phyloP scores from a whole-genome alignment of 2,329 filamentous ascomycete genomes.

The Alternaria triticimaculans region DNA sequence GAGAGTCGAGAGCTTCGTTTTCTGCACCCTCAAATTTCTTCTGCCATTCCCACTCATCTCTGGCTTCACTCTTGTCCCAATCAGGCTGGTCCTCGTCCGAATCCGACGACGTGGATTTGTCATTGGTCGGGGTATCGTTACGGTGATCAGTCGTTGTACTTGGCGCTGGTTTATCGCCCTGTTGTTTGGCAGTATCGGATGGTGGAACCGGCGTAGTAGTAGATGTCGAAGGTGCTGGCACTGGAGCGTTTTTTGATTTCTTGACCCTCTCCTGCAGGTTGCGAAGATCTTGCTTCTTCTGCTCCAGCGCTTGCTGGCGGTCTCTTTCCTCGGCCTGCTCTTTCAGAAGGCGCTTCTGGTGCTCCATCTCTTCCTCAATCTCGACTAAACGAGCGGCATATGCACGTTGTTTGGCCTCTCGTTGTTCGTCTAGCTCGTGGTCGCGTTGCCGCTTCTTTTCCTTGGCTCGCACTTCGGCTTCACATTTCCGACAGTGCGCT shows the following conservation, averaged over 20 bases:
- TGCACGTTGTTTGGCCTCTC: constrained; percentile 53
- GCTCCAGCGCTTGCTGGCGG: constrained; percentile 53
- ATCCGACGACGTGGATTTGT: neutral
- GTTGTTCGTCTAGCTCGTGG: constrained; percentile 59
- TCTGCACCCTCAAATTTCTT: constrained; percentile 61
- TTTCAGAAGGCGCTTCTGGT: constrained; percentile 53
- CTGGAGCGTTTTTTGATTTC: constrained; percentile 1
- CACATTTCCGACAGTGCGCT: constrained; percentile 59
- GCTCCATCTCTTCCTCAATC: constrained; percentile 63
- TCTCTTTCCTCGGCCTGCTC: constrained; percentile 56
- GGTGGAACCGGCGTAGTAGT: neutral
- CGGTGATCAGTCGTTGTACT: neutral
- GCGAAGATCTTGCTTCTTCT: constrained; percentile 57
- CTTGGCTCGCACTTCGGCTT: constrained; percentile 55
- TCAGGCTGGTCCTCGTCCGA: neutral
- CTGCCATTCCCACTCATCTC: constrained; percentile 66
- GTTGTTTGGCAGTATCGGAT: neutral
- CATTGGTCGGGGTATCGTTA: neutral
- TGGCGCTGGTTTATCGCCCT: neutral
- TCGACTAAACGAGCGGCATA: constrained; percentile 57
- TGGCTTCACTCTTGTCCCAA: constrained; percentile 35
- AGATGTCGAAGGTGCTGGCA: neutral
- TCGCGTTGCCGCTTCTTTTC: constrained; percentile 56
- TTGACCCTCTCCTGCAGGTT: constrained; percentile 39
- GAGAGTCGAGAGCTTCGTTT: constrained; percentile 63